Conservation (phyloP, 768 basidiomycete genomes). For the Calocybe cyanea region DNA sequence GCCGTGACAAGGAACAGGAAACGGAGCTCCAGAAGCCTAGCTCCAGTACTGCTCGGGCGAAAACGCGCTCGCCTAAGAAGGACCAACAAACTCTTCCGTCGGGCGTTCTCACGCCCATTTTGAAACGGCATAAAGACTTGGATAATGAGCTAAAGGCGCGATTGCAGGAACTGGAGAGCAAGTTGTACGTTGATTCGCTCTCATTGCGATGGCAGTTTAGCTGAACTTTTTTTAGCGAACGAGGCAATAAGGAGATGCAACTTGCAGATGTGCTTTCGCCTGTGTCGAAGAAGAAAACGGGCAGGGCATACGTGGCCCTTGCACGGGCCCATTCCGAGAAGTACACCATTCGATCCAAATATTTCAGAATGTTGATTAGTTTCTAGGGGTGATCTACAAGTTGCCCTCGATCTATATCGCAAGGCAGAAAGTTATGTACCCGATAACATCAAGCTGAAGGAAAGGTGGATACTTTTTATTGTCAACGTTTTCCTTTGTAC, state of each 20-base stretch:
- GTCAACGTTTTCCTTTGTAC: constrained; percentile 61
- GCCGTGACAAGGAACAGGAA: constrained; percentile 29
- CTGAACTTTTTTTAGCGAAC: constrained; percentile 39
- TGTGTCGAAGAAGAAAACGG: constrained; percentile 75
- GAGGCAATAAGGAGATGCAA: constrained; percentile 55
- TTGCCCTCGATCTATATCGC: constrained; percentile 77
- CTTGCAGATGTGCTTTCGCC: constrained; percentile 66
- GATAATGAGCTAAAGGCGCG: constrained; percentile 64
- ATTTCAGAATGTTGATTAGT: neutral
- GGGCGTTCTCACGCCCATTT: constrained; percentile 55
- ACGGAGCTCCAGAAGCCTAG: constrained; percentile 19
- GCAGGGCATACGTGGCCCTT: constrained; percentile 78
- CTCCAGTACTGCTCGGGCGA: constrained; percentile 20
- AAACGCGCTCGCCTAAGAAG: constrained; percentile 32
- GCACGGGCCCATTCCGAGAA: constrained; percentile 80
- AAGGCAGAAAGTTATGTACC: constrained; percentile 82
- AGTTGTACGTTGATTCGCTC: constrained; percentile 49
- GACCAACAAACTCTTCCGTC: constrained; percentile 37
- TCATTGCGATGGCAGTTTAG: constrained; percentile 4
- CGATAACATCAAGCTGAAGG: constrained; percentile 81
- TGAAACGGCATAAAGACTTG: constrained; percentile 63
- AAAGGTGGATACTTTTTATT: constrained; percentile 81
- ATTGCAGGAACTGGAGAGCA: constrained; percentile 66
- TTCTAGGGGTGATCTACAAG: constrained; percentile 70
- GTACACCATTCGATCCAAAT: constrained; percentile 35